These are phyloP conservation scores for Strobilomyces echinocephalus DNA, from an alignment of 768 basidiomycete genomes.

Conservation along the genomic window DNA sequence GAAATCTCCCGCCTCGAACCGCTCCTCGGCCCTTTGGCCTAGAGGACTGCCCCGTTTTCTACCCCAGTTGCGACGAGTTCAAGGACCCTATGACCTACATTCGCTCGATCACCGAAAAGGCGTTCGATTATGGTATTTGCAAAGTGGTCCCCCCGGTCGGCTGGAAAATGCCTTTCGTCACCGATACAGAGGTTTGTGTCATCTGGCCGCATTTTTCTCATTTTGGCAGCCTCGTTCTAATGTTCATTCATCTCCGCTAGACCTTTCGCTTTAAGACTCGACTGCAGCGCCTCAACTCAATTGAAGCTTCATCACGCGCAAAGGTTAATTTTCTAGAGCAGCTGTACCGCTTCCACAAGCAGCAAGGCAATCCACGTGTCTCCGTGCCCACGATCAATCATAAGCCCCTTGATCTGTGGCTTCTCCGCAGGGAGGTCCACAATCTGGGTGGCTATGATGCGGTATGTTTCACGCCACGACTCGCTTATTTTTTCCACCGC, in stretches of 20 bases:
- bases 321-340: conserved; percentile 97
- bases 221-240: conserved; percentile 18
- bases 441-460: conserved; percentile 83
- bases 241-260: conserved; percentile 34
- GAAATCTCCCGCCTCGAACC: conserved; percentile 35
- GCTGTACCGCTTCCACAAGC: conserved; percentile 93
- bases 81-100: conserved; percentile 93
- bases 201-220: conserved; percentile 23
- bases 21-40: conserved; percentile 76
- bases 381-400: conserved; percentile 93
- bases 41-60: conserved; percentile 84
- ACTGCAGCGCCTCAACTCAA: conserved; percentile 89
- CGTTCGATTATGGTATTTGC: conserved; percentile 81
- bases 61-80: conserved; percentile 88
- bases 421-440: conserved; percentile 86
- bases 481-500: conserved; percentile 20
- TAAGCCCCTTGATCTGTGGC: conserved; percentile 90
- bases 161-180: conserved; percentile 96
- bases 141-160: conserved; percentile 91
- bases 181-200: conserved; percentile 80
- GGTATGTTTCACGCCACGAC: conserved; percentile 43
- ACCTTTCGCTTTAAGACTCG: conserved; percentile 94
- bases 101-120: conserved; percentile 67
- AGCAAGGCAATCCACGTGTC: conserved; percentile 87
- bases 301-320: conserved; percentile 94